Evolutionary conservation across 2,329 filamentous ascomycete species (phyloP).

Genomic region (Fusarium sp.): DNA sequence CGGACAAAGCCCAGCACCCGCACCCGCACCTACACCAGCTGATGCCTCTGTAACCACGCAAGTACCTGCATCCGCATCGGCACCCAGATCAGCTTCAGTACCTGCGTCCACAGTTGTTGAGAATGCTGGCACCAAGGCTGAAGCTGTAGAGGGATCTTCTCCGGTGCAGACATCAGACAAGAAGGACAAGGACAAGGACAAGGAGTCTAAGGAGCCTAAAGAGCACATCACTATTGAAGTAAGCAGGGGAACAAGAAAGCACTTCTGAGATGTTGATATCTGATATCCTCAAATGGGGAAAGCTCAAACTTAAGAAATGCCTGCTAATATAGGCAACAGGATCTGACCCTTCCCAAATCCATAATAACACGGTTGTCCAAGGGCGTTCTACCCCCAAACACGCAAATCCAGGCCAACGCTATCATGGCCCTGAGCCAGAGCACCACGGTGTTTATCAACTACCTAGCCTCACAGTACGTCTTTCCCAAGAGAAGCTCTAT

Average conservation of each 20-base stretch:
- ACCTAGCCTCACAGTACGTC: slow-evolving; percentile 79
- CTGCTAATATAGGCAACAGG: slow-evolving; percentile 59
- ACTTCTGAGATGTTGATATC: background rate
- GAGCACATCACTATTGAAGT: slow-evolving; percentile 67
- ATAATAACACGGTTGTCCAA: slow-evolving; percentile 85
- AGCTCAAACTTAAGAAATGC: background rate
- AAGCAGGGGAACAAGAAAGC: slow-evolving; percentile 15
- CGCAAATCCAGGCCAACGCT: slow-evolving; percentile 86
- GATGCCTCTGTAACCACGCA: slow-evolving; percentile 38
- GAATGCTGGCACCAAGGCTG: slow-evolving; percentile 4
- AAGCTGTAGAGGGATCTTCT: slow-evolving; percentile 32
- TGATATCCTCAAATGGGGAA: background rate
- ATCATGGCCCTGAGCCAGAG: slow-evolving; percentile 84
- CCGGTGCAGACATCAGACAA: slow-evolving; percentile 49
- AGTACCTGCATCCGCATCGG: slow-evolving; percentile 28
- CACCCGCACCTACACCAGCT: slow-evolving; percentile 25
- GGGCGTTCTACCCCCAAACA: slow-evolving; percentile 82
- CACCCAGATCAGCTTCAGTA: slow-evolving; percentile 9
- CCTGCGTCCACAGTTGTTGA: slow-evolving; percentile 20
- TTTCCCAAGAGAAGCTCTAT: background rate
- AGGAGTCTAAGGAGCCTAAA: slow-evolving; percentile 51
- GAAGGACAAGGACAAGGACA: slow-evolving; percentile 52
- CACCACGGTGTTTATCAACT: slow-evolving; percentile 86
- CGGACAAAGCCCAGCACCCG: slow-evolving; percentile 32
- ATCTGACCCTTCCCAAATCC: slow-evolving; percentile 82